Evolutionary conservation across 1,284 basidiomycete genomes (phyloP).

Genomic region (Trichosporon ovoides): DNA sequence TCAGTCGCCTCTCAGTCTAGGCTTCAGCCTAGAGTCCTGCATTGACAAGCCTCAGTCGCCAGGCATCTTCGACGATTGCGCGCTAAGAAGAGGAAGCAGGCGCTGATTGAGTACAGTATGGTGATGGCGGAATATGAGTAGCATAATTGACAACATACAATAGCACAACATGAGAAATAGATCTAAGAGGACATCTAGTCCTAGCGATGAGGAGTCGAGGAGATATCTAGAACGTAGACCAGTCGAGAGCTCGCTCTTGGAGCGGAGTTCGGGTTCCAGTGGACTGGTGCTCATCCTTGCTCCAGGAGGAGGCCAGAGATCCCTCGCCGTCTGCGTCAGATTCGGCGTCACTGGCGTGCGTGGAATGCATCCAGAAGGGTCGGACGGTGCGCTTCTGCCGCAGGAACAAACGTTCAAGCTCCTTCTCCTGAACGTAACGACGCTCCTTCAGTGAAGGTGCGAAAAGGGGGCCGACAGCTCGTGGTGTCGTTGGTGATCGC

Average conservation of each 20-base stretch:
- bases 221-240: slow-evolving; percentile 26
- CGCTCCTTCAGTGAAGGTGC: slow-evolving; percentile 30
- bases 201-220: no score
- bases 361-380: slow-evolving; percentile 9
- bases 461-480: slow-evolving; percentile 36
- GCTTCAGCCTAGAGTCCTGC: no score
- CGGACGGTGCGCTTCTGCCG: slow-evolving; percentile 27
- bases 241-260: slow-evolving; percentile 19
- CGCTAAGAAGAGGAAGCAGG: no score
- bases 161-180: background rate
- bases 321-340: slow-evolving; percentile 14
- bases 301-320: background rate
- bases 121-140: background rate
- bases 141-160: slow-evolving; percentile 4
- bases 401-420: slow-evolving; percentile 27
- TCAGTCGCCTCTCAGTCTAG: no score
- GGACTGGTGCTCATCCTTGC: background rate
- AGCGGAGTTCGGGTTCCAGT: slow-evolving; percentile 7
- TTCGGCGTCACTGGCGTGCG: slow-evolving; percentile 21
- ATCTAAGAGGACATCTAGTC: background rate
- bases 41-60: no score
- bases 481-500: slow-evolving; percentile 14
- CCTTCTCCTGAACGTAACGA: slow-evolving; percentile 27
- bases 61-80: no score
- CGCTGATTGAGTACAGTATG: background rate